A percentile compares a stretch with the other conserved stretches of the same genome.
Conservation (phyloP, 306 rosid genomes). For the Acmispon strigosus region DNA sequence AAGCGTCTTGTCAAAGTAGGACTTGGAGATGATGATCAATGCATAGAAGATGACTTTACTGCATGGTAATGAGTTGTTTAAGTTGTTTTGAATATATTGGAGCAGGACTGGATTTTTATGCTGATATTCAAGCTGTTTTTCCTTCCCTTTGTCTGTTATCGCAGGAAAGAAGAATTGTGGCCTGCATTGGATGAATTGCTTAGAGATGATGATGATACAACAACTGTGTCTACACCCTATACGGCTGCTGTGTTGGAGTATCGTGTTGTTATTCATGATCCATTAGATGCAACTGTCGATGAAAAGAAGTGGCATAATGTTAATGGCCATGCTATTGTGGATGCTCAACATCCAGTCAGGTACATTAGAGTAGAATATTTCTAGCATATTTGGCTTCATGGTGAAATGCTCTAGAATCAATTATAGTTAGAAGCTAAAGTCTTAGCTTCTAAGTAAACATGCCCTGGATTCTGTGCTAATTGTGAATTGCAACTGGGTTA, state of each 20-base stretch:
- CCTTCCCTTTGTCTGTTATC: slow-evolving; percentile 12
- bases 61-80: slow-evolving; percentile 69
- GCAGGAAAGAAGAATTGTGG: slow-evolving; percentile 88
- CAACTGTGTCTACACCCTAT: slow-evolving; percentile 80
- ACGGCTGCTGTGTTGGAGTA: slow-evolving; percentile 83
- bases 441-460: too few relatives aligned
- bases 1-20: slow-evolving; percentile 78
- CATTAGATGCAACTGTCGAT: slow-evolving; percentile 41
- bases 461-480: too few relatives aligned
- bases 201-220: slow-evolving; percentile 66
- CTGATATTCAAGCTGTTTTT: background rate
- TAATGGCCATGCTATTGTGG: slow-evolving; percentile 75
- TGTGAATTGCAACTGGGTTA: background rate
- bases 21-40: slow-evolving; percentile 97
- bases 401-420: too few relatives aligned
- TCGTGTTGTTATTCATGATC: slow-evolving; percentile 61
- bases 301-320: slow-evolving; percentile 59
- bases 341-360: slow-evolving; percentile 99
- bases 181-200: slow-evolving; percentile 84
- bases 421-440: too few relatives aligned
- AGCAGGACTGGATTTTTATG: background rate
- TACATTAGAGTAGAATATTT: slow-evolving; percentile 10
- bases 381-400: too few relatives aligned
- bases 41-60: slow-evolving; percentile 95
- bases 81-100: slow-evolving; percentile 1